Evolutionary conservation across 208 protist genomes (phyloP).

Genomic region (Phytomonas sp.): DNA sequence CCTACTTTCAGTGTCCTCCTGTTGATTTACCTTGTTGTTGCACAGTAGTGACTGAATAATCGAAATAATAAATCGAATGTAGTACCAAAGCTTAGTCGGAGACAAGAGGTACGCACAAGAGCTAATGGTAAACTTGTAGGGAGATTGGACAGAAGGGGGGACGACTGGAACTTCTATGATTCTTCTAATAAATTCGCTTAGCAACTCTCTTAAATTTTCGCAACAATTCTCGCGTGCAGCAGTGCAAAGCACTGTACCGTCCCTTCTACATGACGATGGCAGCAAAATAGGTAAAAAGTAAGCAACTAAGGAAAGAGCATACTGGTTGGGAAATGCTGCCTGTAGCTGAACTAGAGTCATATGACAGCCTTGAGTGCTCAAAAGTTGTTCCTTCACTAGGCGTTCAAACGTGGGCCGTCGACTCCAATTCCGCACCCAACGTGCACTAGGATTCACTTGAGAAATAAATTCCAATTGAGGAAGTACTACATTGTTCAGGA

Average conservation of each 20-base stretch:
- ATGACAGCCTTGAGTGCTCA: background rate
- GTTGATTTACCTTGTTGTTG: background rate
- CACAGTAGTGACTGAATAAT: background rate
- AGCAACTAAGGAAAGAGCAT: background rate
- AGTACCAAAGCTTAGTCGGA: background rate
- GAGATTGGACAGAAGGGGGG: background rate
- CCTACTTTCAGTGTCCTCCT: background rate
- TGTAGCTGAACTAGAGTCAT: background rate
- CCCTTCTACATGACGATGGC: background rate
- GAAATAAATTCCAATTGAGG: conserved; percentile 15
- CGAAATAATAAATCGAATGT: background rate
- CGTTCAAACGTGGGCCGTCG: background rate
- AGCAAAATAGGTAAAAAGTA: background rate
- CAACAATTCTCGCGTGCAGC: background rate
- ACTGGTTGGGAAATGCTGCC: background rate
- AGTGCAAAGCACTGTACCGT: background rate
- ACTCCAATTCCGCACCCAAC: conserved; percentile 6
- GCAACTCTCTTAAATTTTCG: background rate
- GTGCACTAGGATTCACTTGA: conserved; percentile 4
- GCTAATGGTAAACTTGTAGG: background rate
- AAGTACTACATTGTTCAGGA: conserved; percentile 27
- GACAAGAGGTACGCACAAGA: background rate
- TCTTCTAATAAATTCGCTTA: background rate
- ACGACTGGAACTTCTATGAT: background rate
- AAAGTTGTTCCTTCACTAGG: background rate